Percentiles rank a stretch among this genome's conserved stretches.
Conservation (phyloP, 805 yeast species). For the Candida silvicultrix region DNA sequence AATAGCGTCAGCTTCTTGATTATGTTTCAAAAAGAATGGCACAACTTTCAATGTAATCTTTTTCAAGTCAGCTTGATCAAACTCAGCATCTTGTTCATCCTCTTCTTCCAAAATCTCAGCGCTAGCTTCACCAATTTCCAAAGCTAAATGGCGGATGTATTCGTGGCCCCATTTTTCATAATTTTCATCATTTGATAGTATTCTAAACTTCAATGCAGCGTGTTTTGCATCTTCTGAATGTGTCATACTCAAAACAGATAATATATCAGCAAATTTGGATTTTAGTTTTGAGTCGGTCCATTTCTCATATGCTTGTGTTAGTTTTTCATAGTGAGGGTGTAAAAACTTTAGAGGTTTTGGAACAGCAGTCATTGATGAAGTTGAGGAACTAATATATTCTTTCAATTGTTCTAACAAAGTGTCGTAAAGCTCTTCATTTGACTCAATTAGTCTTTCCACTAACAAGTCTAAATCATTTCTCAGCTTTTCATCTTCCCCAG, state of each 20-base stretch:
- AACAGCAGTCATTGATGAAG: constrained; percentile 98
- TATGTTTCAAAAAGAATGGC: constrained; percentile 86
- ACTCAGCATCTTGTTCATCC: constrained; percentile 19
- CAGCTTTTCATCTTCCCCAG: constrained; percentile 88
- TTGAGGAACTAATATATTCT: constrained; percentile 78
- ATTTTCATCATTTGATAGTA: constrained; percentile 49
- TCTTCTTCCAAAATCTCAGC: constrained; percentile 43
- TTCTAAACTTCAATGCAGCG: constrained; percentile 75
- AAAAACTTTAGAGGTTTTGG: constrained; percentile 97
- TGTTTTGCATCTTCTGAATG: constrained; percentile 75
- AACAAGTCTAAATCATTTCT: constrained; percentile 82
- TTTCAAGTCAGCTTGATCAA: constrained; percentile 39
- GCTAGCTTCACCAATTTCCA: constrained; percentile 89
- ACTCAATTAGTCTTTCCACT: constrained; percentile 69
- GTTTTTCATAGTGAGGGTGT: constrained; percentile 75
- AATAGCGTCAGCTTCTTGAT: constrained; percentile 98
- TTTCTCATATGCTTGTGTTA: constrained; percentile 56
- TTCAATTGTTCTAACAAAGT: constrained; percentile 67
- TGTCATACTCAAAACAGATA: constrained; percentile 94
- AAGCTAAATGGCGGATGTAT: constrained; percentile 90
- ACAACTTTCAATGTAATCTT: constrained; percentile 70
- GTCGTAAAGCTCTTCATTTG: constrained; percentile 39
- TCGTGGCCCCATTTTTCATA: constrained; percentile 97
- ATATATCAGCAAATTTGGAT: constrained; percentile 70
- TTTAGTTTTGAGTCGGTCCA: constrained; percentile 53